Base-by-base conservation (phyloP, 2,329 filamentous ascomycete species). In the Cercospora nicotianae region DNA sequence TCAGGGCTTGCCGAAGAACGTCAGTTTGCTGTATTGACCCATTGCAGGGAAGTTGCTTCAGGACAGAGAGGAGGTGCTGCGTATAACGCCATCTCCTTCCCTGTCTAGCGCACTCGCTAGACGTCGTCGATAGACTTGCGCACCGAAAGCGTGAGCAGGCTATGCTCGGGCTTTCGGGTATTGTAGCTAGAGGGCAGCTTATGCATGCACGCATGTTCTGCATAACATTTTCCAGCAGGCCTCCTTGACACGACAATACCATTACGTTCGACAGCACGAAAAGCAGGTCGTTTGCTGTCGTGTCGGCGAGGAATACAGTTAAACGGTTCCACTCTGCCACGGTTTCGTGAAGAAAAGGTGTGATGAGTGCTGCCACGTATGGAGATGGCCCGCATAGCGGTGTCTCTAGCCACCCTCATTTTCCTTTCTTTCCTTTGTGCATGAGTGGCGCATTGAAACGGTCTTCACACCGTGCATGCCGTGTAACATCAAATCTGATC, bases 161-260 rank as follows among this genome's bases (percentile, higher is more conserved):
- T 18, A 48, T 23, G 13, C 1, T 20, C 42, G 42, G 42, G 18
- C 3, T 5, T 12, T 48, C 42, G 42, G 42, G 18, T 20, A 23
- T 20, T 9, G 18, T 4, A 48, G 42, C 42, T 48, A 28, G 55
- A 57, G 7, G 20, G 18, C 28, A 45, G 39, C 48, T 48, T 63
- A 48, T 63, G 60, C 62, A 33, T 39, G 51, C 30, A 64, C 57
- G 51, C 51, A 59, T 64, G 31, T 64, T 57, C 28, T 64, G 62
- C 62, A 64, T 64, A 55, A 55, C 28, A 18, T 62, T 20, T 48
- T 48, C 42, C 42, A 20, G 42, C 42, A 48, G 42, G 42, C 42
- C 18, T 48, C 42, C n/a, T 20, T 48, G 42, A 48, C 42, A 48
- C 16, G 42, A n/a, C 42, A 12, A 18, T 9, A 48, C 9, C 42